phyloP scores from a whole-genome alignment of 2,329 filamentous ascomycete genomes.

The Exophiala oligosperma region DNA sequence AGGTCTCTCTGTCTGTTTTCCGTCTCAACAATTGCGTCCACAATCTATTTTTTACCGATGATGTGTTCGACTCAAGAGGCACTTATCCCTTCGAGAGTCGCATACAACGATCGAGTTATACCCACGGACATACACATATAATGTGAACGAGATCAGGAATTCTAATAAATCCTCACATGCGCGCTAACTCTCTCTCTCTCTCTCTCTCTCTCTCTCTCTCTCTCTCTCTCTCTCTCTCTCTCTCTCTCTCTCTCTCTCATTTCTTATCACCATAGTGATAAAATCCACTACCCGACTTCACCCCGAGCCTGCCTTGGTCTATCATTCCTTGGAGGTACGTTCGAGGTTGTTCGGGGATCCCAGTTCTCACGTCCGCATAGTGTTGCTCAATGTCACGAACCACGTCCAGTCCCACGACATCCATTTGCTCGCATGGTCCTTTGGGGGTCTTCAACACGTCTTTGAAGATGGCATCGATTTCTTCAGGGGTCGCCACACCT shows the following conservation, averaged over 20 bases:
- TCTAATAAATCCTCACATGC: too few relatives aligned
- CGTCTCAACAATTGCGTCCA: too few relatives aligned
- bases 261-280: constrained; percentile 32
- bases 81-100: too few relatives aligned
- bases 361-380: constrained; percentile 36
- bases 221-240: background rate
- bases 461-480: constrained; percentile 41
- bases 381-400: constrained; percentile 43
- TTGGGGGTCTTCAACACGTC: constrained; percentile 37
- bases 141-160: too few relatives aligned
- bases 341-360: constrained; percentile 35
- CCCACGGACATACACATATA: too few relatives aligned
- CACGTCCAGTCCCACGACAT: constrained; percentile 42
- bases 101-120: too few relatives aligned
- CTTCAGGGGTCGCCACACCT: constrained; percentile 37
- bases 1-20: too few relatives aligned
- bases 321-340: constrained; percentile 36
- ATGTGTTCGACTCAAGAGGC: too few relatives aligned
- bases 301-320: constrained; percentile 34
- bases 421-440: constrained; percentile 44
- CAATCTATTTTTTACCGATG: too few relatives aligned
- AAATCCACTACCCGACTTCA: constrained; percentile 37
- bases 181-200: too few relatives aligned
- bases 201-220: background rate
- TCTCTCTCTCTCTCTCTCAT: background rate